Evolutionary conservation across 2,329 filamentous ascomycete genomes (phyloP).

Genomic region (Dothistroma pini): DNA sequence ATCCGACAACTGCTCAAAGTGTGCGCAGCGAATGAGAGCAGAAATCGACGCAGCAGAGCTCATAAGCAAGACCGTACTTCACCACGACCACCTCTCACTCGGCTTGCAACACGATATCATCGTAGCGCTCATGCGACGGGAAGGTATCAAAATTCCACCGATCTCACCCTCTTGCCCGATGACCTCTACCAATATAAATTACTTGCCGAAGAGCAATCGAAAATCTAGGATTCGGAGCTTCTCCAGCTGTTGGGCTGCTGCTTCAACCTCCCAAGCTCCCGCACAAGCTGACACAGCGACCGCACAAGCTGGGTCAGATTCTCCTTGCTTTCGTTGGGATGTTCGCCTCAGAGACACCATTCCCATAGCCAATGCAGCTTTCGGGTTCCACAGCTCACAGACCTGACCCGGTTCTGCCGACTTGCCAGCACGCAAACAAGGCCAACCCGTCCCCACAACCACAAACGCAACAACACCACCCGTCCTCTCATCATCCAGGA

Average conservation of each 20-base stretch:
- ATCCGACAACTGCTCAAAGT: too few relatives aligned
- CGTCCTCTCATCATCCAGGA: slow-evolving; percentile 15
- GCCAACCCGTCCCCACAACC: slow-evolving; percentile 14
- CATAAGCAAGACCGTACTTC: too few relatives aligned
- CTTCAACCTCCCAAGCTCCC: slow-evolving; percentile 19
- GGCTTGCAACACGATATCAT: too few relatives aligned
- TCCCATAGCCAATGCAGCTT: slow-evolving; percentile 19
- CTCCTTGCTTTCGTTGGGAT: slow-evolving; percentile 18
- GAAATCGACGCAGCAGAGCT: too few relatives aligned
- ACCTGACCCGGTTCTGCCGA: not conserved
- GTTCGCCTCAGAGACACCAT: slow-evolving; percentile 22
- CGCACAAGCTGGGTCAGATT: slow-evolving; percentile 23
- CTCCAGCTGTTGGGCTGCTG: not conserved
- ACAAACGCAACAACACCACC: slow-evolving; percentile 12
- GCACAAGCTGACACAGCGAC: slow-evolving; percentile 23
- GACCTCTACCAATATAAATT: too few relatives aligned
- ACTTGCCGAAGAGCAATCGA: too few relatives aligned
- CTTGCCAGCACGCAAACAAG: slow-evolving; percentile 13
- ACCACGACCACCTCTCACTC: too few relatives aligned
- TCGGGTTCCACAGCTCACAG: slow-evolving; percentile 18
- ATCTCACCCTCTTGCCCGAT: too few relatives aligned
- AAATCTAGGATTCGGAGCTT: too few relatives aligned
- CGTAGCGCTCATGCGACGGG: too few relatives aligned
- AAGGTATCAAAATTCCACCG: too few relatives aligned
- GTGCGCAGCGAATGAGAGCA: too few relatives aligned